Evolutionary conservation across 2,329 filamentous ascomycete genomes (phyloP).

Genomic region (Trichophyton verrucosum): DNA sequence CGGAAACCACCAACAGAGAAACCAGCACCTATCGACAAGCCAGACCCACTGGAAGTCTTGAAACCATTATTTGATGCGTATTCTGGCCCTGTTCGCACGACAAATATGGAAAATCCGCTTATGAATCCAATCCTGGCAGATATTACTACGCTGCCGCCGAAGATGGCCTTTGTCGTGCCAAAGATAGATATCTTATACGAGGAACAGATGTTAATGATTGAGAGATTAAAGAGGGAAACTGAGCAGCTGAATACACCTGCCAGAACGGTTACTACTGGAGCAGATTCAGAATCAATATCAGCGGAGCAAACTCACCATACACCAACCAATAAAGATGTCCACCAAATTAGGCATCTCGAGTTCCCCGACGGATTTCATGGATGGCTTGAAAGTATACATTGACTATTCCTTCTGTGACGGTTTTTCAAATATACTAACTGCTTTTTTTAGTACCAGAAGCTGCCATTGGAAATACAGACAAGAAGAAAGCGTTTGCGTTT

Average conservation of each 20-base stretch:
- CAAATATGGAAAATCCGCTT: conserved; percentile 23
- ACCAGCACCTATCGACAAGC: conserved; percentile 21
- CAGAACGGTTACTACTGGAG: not conserved
- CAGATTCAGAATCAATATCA: not conserved
- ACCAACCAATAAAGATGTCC: not conserved
- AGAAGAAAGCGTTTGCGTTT: conserved; percentile 8
- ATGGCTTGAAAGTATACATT: conserved; percentile 18
- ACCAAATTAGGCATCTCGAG: not conserved
- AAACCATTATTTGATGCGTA: conserved; percentile 37
- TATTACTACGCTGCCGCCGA: conserved; percentile 24
- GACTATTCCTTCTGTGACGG: not conserved
- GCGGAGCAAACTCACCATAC: not conserved
- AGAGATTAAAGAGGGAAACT: conserved; percentile 22
- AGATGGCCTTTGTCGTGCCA: conserved; percentile 32
- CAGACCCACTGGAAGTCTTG: conserved; percentile 30
- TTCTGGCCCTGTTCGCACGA: conserved; percentile 18
- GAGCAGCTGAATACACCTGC: conserved; percentile 9
- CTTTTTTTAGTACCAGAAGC: conserved; percentile 12
- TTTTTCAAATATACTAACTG: not conserved
- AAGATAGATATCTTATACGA: conserved; percentile 32
- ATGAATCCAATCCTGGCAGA: conserved; percentile 29
- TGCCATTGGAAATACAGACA: conserved; percentile 11
- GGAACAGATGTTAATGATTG: conserved; percentile 31
- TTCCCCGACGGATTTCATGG: conserved; percentile 18
- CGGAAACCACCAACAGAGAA: conserved; percentile 32